Evolutionary conservation across 2,329 filamentous ascomycete species (phyloP), one percentile per base, ranked within the genome.

Genomic region (Diaporthe citriasiana): DNA sequence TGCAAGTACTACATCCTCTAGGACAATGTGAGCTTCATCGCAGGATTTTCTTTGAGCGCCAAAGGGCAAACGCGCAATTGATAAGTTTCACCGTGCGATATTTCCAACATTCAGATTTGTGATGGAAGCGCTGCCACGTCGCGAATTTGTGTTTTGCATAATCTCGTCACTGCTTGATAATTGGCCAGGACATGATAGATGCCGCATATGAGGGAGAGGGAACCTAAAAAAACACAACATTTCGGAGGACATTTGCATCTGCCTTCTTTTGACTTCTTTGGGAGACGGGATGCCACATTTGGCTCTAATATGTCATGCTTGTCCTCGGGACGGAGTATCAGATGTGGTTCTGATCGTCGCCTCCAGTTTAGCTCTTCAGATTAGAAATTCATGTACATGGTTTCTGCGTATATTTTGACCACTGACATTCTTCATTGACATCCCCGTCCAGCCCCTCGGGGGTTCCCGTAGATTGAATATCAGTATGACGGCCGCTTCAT

Each of bases 201-300:
- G 63, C 56, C 47, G 56, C 56, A 55, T 51, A 63, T 55, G 70
- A 33, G 35, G 45, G 53, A 63, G 4, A 22, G n/a, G 69, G 70
- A 17, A 8, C 45, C 19, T 5, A 51, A 60, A 71, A 42, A 42
- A 17, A 45, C 10, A 27, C 17, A 22, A 19, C 5, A n/a, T 51
- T 45, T 27, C 53, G 70, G 56, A 60, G 38, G 56, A 71, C 13
- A 33, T 40, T 71, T 71, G 45, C 56, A 50, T 51, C 38, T 71
- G 47, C 45, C 38, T 38, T 71, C 50, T 55, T 63, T 51, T n/a
- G 33, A 38, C 50, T 71, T 71, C 70, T 59, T 71, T 65, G 70
- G 56, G 56, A 50, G 70, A 63, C 30, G 45, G 56, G 33, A 30
- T 33, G 25, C 45, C 47, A 42, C 45, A 38, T 68, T 22, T 53